Conservation (phyloP, 805 yeast genomes). For the Lipomyces yamanashiensis region DNA sequence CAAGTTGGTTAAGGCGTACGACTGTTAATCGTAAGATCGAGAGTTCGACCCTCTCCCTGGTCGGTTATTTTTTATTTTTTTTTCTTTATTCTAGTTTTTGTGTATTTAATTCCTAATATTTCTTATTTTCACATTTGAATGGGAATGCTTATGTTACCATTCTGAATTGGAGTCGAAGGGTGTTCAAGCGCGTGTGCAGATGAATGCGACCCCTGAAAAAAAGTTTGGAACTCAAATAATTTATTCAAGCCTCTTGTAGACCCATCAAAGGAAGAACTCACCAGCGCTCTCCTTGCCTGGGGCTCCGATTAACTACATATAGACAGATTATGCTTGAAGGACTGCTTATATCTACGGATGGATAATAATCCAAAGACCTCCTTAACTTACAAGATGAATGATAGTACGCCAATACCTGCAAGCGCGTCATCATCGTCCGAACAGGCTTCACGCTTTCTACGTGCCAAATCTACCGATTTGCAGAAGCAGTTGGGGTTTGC, state of each 20-base stretch:
- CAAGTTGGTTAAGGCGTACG: constrained; percentile 43
- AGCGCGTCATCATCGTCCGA: constrained; percentile 37
- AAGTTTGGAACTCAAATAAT: background rate
- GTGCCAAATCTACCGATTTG: constrained; percentile 39
- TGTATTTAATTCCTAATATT: background rate
- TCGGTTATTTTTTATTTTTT: constrained; percentile 33
- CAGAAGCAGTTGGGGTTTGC: constrained; percentile 39
- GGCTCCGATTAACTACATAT: background rate
- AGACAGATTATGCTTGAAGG: background rate
- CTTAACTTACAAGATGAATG: background rate
- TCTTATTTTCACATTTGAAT: background rate
- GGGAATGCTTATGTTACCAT: background rate
- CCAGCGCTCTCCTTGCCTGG: background rate
- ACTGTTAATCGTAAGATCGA: constrained; percentile 42
- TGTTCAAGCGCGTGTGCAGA: background rate
- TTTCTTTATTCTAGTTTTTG: background rate
- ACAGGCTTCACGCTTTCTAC: constrained; percentile 43
- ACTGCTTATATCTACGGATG: background rate
- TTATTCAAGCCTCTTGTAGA: background rate
- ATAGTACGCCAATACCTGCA: background rate
- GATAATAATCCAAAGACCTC: background rate
- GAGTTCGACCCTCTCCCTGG: constrained; percentile 43
- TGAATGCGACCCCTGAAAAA: constrained; percentile 8
- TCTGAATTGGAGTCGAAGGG: background rate
- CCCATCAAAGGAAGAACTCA: background rate